A percentile compares a stretch with the other conserved stretches of the same genome.
Evolutionary conservation across 139 green algal genomes (phyloP).

Genomic region (Asterochloris erici): DNA sequence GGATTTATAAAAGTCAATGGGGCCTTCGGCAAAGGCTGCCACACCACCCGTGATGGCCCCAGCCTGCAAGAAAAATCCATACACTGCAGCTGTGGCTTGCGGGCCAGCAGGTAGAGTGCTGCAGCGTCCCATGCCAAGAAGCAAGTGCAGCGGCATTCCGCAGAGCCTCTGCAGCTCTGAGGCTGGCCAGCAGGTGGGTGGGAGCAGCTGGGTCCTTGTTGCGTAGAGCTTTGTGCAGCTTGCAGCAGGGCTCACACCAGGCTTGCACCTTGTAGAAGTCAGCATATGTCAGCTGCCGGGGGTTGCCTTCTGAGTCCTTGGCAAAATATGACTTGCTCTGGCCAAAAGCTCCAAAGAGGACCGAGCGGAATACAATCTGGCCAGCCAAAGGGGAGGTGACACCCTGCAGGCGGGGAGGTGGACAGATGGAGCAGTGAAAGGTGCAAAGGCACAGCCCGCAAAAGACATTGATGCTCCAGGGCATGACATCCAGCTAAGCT

Average conservation of each 20-base stretch:
- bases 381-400: constrained; percentile 86
- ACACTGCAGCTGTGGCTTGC: background rate
- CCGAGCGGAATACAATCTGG: constrained; percentile 92
- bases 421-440: no score
- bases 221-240: background rate
- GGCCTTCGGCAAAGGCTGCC: constrained; percentile 83
- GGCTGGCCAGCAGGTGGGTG: no score
- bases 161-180: no score
- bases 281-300: constrained; percentile 35
- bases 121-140: background rate
- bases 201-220: no score
- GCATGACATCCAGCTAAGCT: background rate
- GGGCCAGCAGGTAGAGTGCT: background rate
- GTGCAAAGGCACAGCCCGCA: background rate
- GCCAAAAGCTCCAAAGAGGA: constrained; percentile 85
- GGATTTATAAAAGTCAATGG: constrained; percentile 97
- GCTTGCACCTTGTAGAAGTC: constrained; percentile 68
- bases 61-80: constrained; percentile 32
- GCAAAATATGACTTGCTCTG: constrained; percentile 75
- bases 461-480: background rate
- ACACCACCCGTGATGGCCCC: constrained; percentile 79
- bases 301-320: constrained; percentile 74
- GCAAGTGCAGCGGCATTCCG: no score
- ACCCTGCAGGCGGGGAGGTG: constrained; percentile 47
- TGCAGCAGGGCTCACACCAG: no score